phyloP scores from a whole-genome alignment of 2,329 filamentous ascomycete genomes.

The Trichoderma lentiforme region DNA sequence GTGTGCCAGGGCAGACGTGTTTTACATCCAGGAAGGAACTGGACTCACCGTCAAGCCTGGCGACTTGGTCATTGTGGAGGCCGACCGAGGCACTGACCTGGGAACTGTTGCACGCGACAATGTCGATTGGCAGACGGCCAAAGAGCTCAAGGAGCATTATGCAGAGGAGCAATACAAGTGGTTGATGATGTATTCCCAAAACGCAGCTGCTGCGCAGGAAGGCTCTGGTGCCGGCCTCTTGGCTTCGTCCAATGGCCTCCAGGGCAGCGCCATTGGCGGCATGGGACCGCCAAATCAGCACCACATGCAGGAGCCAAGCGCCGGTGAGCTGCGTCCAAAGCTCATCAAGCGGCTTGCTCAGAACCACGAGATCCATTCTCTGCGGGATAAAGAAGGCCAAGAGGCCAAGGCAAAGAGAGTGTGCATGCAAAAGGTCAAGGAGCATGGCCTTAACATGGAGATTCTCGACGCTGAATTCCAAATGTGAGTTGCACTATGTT shows the following conservation, averaged over 20 bases:
- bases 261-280: slow-evolving; percentile 69
- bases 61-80: slow-evolving; percentile 95
- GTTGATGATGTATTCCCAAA: slow-evolving; percentile 97
- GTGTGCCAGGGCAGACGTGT: slow-evolving; percentile 90
- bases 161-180: slow-evolving; percentile 96
- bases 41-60: slow-evolving; percentile 86
- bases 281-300: slow-evolving; percentile 75
- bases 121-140: slow-evolving; percentile 81
- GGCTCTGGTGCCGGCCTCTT: slow-evolving; percentile 60
- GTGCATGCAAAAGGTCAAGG: slow-evolving; percentile 93
- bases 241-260: slow-evolving; percentile 60
- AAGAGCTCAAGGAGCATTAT: slow-evolving; percentile 85
- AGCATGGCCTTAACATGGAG: slow-evolving; percentile 95
- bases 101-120: slow-evolving; percentile 89
- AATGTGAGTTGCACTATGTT: slow-evolving; percentile 63
- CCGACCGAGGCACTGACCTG: slow-evolving; percentile 91
- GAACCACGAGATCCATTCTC: slow-evolving; percentile 80
- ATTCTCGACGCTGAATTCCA: slow-evolving; percentile 98
- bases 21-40: slow-evolving; percentile 94
- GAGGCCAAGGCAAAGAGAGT: slow-evolving; percentile 97
- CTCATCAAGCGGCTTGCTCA: slow-evolving; percentile 95
- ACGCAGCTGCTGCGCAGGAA: slow-evolving; percentile 61
- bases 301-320: slow-evolving; percentile 66
- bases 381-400: slow-evolving; percentile 94
- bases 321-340: slow-evolving; percentile 84